Evolutionary conservation across 129 eudicot species (phyloP), one percentile per base, ranked within the genome.

Genomic region (Deinandra increscens): DNA sequence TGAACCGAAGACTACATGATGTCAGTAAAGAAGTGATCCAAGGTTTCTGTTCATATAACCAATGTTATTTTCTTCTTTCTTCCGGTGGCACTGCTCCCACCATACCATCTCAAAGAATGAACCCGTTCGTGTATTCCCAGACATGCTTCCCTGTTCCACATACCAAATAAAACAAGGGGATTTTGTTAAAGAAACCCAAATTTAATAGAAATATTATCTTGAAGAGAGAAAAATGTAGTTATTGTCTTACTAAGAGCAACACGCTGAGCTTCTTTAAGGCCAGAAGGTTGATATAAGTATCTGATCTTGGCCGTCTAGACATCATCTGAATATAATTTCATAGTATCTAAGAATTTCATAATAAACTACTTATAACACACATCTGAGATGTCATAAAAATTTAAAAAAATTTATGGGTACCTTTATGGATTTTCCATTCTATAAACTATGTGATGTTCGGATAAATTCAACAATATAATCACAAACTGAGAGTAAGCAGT

Each of bases 251-350:
- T 49, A 87, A 72, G 70, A 91, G 97, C 64, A 91, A 69, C 59
- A 91, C 85, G 46, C 88, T 96, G 2, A 91, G 95, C 58, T 91
- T 87, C 69, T 69, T 81, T 75, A 91, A 65, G 3, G 97, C 97
- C 8, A 96, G 97, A 70, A 91, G 96, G 78, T 88, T 91, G 80
- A 91, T 84, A 59, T 76, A 66, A 22, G 88, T 83, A 70, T 91
- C 97, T 7, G 86, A 77, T 78, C 97, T 70, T 69, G 89, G 97
- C 56, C 88, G 74, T 63, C 83, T 85, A 41, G 80, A 56, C 97
- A 91, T 85, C 64, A 85, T 91, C 97, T 90, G 82, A 44, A 70
- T 49, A 33, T 4, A 34, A 60, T 75, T 41, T 11, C 17, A 19
- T 31, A 13, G 36, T 55, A 29, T 20, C 13, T 54, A 31, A 50